Percentiles rank a stretch among this genome's conserved stretches.
phyloP scores from a whole-genome alignment of 148 eudicot genomes.

The Rheum nobile region DNA sequence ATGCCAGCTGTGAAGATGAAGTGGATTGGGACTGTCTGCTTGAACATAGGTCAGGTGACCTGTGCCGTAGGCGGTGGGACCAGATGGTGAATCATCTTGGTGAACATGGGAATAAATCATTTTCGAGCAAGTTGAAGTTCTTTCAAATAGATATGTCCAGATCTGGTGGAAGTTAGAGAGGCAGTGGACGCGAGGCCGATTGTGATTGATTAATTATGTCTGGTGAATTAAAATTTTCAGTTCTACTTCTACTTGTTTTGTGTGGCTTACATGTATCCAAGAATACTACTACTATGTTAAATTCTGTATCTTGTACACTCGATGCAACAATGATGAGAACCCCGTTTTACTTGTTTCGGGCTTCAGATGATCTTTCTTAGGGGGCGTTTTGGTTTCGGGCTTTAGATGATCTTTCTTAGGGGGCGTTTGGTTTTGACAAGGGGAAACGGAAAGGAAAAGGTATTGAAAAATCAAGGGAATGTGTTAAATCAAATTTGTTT shows the following conservation, averaged over 20 bases:
- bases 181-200: conserved; percentile 14
- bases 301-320: too few species aligned
- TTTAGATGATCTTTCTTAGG: too few species aligned
- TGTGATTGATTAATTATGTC: conserved; percentile 13
- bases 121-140: conserved; percentile 29
- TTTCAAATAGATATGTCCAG: conserved; percentile 26
- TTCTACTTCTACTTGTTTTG: too few species aligned
- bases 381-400: too few species aligned
- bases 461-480: too few species aligned
- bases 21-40: conserved; percentile 31
- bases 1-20: conserved; percentile 30
- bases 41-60: conserved; percentile 30
- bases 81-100: conserved; percentile 34
- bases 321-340: too few species aligned
- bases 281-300: neutral
- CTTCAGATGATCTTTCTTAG: too few species aligned
- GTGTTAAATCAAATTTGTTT: too few species aligned
- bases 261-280: too few species aligned
- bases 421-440: too few species aligned
- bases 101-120: conserved; percentile 15
- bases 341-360: too few species aligned
- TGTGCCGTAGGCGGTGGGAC: conserved; percentile 23
- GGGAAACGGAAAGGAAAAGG: too few species aligned
- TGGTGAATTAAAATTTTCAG: neutral
- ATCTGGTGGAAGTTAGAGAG: conserved; percentile 23